Evolutionary conservation across 2,329 filamentous ascomycete genomes (phyloP), one percentile per base, ranked within the genome.

Genomic region (Cladophialophora yegresii): DNA sequence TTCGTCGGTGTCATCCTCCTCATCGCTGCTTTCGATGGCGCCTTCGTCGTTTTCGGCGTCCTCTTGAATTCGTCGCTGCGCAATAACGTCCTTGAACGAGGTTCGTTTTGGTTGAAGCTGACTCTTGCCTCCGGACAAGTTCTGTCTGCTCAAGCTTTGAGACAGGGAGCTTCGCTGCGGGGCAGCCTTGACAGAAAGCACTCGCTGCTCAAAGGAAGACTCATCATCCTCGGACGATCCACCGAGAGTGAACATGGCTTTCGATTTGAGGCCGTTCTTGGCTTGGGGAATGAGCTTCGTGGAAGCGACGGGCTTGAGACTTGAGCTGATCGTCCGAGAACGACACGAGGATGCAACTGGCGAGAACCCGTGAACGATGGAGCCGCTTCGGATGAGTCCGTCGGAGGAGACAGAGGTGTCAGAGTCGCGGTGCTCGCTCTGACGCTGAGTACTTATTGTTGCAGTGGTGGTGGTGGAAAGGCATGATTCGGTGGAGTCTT

Each of bases 191-290:
- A 64, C 82, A 76, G 73, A 81, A 16, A 66, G 61, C 69, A 92
- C 83, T 69, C 82, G 81, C 51, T 84, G 83, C 68, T 89, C 86
- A 53, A 88, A 84, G 0, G 92, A 96, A 75, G 88, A 90, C 67
- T 90, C 88, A 65, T 95, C 91, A 70, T 93, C 92, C 32, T 89
- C 92, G 57, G 91, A 96, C 0, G 92, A 96, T 58, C 92, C 92
- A 56, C 92, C 92, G 6, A 96, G 83, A 5, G 82, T 81, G 70
- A 86, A 86, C 77, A 88, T 87, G 56, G 86, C 83, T 71, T 86
- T 85, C 72, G 92, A 89, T 69, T 60, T 61, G 16, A 63, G 33
- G 10, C 62, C 50, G 30, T 22, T 55, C 28, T 58, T 65, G 43
- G 56, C n/a, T 51, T 43, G 56, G 22, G 61, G 54, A 23, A 66